Base-by-base conservation (phyloP, 1,139 yeast species). In the Taphrina communis region DNA sequence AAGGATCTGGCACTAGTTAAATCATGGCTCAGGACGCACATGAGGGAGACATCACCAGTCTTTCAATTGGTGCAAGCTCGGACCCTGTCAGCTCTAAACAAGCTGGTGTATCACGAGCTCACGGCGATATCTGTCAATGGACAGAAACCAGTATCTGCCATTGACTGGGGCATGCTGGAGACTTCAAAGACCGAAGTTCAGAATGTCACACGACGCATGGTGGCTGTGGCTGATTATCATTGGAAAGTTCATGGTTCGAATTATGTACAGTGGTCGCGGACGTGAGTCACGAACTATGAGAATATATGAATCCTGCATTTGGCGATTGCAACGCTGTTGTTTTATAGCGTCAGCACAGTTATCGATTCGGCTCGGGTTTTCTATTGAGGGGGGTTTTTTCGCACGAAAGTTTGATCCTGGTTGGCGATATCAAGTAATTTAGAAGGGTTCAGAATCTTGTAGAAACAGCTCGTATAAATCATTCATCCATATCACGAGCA, bases 241-340 rank as follows among this genome's bases (percentile, higher is more conserved):
- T 63, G 67, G 67, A 48, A 48, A 35, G 61, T 63, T 17, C 67
- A 63, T 46, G 67, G 67, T 17, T 14, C 53, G 12, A 36, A 42
- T 17, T 58, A 58, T 46, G 42, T 58, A 12, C 42, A 36, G n/a
- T 56, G 60, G 60, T 56, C 60, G n/a, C 60, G 53, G n/a, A 50
- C 53, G 9, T 50, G n/a, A 44, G 8, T 14, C 8, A 12, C 48
- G 19, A 1, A n/a, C 48, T n/a, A 12, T 44, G n/a, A 44, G 48
- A 44, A 44, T 39, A 44, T 12, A 17, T 44, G 17, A 17, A 25
- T 25, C 31, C 48, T 9, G 53, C 53, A 21, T 50, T 21, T 21
- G 35, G 36, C 36, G n/a, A 50, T 50, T 21, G 53, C 36, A 50
- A 21, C 19, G 36, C 31, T n/a, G 6, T 50, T 50, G 53, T 50